These are phyloP conservation scores for Mimosa bimucronata DNA, from an alignment of 306 rosid species.

Conservation along the genomic window DNA sequence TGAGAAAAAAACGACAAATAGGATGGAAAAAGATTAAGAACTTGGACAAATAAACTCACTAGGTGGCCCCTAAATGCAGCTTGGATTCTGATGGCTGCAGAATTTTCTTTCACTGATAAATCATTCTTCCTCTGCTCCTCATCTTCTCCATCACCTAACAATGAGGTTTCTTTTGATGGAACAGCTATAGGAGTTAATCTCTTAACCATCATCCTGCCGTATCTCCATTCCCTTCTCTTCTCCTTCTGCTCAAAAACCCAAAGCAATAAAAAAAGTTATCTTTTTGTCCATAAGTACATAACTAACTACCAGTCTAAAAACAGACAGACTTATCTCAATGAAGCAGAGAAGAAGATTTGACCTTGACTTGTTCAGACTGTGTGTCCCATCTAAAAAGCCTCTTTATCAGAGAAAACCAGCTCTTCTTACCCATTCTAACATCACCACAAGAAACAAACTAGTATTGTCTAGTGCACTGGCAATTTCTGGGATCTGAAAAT, in stretches of 20 bases:
- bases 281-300: not conserved
- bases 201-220: constrained; percentile 65
- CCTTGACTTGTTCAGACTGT: constrained; percentile 67
- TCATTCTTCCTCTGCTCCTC: constrained; percentile 67
- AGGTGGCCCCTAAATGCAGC: too few species aligned
- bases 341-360: constrained; percentile 23
- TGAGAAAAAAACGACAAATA: too few species aligned
- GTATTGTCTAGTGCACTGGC: constrained; percentile 23
- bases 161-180: constrained; percentile 41
- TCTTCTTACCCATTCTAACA: constrained; percentile 70
- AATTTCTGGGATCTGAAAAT: constrained; percentile 46
- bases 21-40: too few species aligned
- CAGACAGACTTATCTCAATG: not conserved
- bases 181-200: constrained; percentile 60
- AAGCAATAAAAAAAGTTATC: not conserved
- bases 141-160: constrained; percentile 49
- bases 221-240: constrained; percentile 82
- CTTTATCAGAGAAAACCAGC: constrained; percentile 80
- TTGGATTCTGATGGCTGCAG: too few species aligned
- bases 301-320: constrained; percentile 33
- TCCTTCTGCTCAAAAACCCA: too few species aligned
- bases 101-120: too few species aligned
- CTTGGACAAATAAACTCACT: too few species aligned
- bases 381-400: too few species aligned
- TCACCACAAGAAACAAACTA: constrained; percentile 37